Evolutionary conservation across 2,329 filamentous ascomycete genomes (phyloP), one percentile per base, ranked within the genome.

Genomic region (Bipolaris sorokiniana): DNA sequence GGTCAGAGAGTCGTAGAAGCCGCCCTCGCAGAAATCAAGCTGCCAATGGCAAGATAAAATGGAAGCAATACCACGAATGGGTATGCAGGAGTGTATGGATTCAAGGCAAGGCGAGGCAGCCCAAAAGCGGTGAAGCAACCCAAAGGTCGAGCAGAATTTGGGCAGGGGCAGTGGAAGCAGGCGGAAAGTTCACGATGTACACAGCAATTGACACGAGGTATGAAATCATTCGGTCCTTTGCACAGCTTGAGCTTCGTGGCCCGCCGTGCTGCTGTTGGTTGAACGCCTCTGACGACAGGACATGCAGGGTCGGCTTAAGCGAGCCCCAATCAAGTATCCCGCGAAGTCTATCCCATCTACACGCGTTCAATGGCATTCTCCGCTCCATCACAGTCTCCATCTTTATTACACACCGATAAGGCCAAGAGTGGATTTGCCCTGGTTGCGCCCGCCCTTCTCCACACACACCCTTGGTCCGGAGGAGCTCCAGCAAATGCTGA

Each of bases 211-310:
- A 57, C 38, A 48, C 47, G 22, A 28, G 13, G 49, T 42, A 31
- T 31, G 55, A 56, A 60, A 40, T 51, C 56, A 51, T 59, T 50
- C 48, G 51, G 42, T 51, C 54, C 58, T 61, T 54, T 51, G 18
- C 28, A 33, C 46, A 69, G 63, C 63, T 66, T 48, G 49, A 58
- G 55, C 51, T 52, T 37, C 22, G 28, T 28, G 42, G 26, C 42
- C 67, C 68, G 62, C 62, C 53, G 56, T 18, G 51, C 44, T 59
- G 46, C 46, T 60, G 61, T 59, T 60, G 53, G 54, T 51, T 46
- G 53, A 56, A 53, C 48, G 48, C 53, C 50, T 22, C 68, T 72
- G 69, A 72, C 69, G 69, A 67, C 56, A 57, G 56, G 34, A 52
- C 45, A 56, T 61, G 65, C 64, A 66, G 61, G 63, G 65, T 54